phyloP scores from a whole-genome alignment of 2,329 filamentous ascomycete genomes.

The Botrytis fabae region DNA sequence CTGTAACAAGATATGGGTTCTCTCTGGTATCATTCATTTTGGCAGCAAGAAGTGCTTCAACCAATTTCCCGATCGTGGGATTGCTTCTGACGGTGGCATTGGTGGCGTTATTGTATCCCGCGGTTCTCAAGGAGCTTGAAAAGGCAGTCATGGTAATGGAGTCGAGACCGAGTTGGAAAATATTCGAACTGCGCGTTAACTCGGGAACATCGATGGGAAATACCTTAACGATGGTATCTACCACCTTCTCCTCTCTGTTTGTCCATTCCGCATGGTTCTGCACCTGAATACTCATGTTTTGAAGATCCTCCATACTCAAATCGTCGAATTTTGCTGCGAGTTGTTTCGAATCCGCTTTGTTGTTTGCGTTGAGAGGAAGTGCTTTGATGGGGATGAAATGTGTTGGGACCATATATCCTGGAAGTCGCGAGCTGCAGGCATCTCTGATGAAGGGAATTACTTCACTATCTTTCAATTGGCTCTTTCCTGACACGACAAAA shows the following conservation, averaged over 20 bases:
- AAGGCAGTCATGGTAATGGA: constrained; percentile 81
- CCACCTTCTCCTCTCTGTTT: constrained; percentile 50
- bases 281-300: constrained; percentile 50
- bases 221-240: constrained; percentile 51
- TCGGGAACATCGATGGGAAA: constrained; percentile 42
- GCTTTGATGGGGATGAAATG: constrained; percentile 71
- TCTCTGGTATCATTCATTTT: constrained; percentile 23
- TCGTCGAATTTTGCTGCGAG: constrained; percentile 66
- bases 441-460: constrained; percentile 53
- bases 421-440: constrained; percentile 69
- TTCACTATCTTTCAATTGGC: constrained; percentile 38
- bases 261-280: constrained; percentile 40
- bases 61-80: constrained; percentile 51
- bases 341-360: constrained; percentile 78
- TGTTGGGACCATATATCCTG: constrained; percentile 88
- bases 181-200: constrained; percentile 58
- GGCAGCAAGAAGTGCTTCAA: constrained; percentile 34
- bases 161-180: constrained; percentile 86
- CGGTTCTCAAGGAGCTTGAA: constrained; percentile 60
- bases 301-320: constrained; percentile 59
- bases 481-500: constrained; percentile 47
- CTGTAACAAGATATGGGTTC: constrained; percentile 40
- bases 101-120: constrained; percentile 60
- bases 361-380: constrained; percentile 83
- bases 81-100: constrained; percentile 69